Evolutionary conservation across 1,139 yeast species (phyloP), one percentile per base, ranked within the genome.

Genomic region (Saccharomyces hybrid): DNA sequence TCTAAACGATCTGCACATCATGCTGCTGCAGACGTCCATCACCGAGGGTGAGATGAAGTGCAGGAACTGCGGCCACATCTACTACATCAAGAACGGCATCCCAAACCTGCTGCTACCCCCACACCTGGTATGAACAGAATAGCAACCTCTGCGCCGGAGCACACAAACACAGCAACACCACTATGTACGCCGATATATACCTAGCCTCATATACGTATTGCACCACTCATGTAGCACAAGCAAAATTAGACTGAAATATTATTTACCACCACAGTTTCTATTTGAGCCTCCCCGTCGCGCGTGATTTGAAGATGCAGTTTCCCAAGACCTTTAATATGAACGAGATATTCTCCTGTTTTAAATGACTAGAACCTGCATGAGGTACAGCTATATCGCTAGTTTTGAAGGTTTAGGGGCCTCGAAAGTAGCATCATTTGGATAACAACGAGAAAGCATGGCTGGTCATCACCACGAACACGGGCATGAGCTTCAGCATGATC

Each of bases 81-180:
- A 91, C 72, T 82, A 85, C 73, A 88, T 93, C 73, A 91, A 91
- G 73, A 91, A 90, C 75, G 83, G 93, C 55, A 90, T 93, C 64
- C 97, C 99, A 50, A 93, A 93, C 76, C 88, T 93, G 71, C 76
- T 93, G 57, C 79, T 93, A 53, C 98, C 99, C 48, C 98, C 99
- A 20, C 98, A 93, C 70, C 77, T 93, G 63, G 88, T 86, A 7
- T 79, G 66, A 55, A 28, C 29, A 31, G 38, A 28, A 7, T n/a
- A 20, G 13, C 9, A 23, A 34, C 42, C 16, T n/a, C 25, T 23
- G 20, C n/a, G 6, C 23, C 5, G 25, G 23, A 7, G 6, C 27
- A 26, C 44, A 25, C 28, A 11, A 38, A 16, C 23, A 27, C 13
- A 28, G 14, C 26, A 5, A 46, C 23, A 27, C 4, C 11, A 26